These are phyloP conservation scores for Kuraishia hungarica DNA, from an alignment of 805 yeast species.

Conservation along the genomic window DNA sequence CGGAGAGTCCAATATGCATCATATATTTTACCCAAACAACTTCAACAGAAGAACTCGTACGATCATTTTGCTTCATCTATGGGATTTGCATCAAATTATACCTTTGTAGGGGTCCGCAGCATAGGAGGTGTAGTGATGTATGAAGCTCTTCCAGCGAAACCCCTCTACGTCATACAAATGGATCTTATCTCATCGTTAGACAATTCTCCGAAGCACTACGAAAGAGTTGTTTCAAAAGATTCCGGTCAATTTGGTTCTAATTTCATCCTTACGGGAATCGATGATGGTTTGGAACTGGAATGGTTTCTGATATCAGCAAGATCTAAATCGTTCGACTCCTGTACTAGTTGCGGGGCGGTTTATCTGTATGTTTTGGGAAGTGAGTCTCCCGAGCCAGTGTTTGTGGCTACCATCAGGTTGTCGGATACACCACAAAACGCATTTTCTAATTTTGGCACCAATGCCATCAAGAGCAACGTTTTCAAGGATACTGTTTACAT, in stretches of 20 bases:
- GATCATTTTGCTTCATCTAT: slow-evolving; percentile 33
- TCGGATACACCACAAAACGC: slow-evolving; percentile 2
- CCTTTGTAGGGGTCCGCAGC: slow-evolving; percentile 31
- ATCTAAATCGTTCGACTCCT: slow-evolving; percentile 15
- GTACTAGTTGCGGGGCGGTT: slow-evolving; percentile 32
- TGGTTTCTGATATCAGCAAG: slow-evolving; percentile 23
- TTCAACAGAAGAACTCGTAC: slow-evolving; percentile 17
- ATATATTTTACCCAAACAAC: slow-evolving; percentile 12
- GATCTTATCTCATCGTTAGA: background rate
- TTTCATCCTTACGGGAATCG: slow-evolving; percentile 14
- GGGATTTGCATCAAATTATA: slow-evolving; percentile 14
- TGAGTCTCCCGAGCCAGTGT: background rate
- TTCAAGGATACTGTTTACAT: slow-evolving; percentile 19
- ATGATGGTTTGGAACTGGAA: slow-evolving; percentile 4
- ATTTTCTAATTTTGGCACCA: slow-evolving; percentile 13
- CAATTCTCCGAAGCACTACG: background rate
- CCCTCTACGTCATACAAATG: background rate
- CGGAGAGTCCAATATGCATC: background rate
- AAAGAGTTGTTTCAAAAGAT: slow-evolving; percentile 12
- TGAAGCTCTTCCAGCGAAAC: slow-evolving; percentile 10
- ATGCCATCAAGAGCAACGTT: slow-evolving; percentile 4
- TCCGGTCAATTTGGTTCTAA: slow-evolving; percentile 20
- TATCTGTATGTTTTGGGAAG: slow-evolving; percentile 15
- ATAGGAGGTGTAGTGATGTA: slow-evolving; percentile 28
- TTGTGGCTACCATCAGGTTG: slow-evolving; percentile 10